These are phyloP conservation scores for Crassisporium funariophilum DNA, from an alignment of 768 basidiomycete genomes.

Conservation along the genomic window DNA sequence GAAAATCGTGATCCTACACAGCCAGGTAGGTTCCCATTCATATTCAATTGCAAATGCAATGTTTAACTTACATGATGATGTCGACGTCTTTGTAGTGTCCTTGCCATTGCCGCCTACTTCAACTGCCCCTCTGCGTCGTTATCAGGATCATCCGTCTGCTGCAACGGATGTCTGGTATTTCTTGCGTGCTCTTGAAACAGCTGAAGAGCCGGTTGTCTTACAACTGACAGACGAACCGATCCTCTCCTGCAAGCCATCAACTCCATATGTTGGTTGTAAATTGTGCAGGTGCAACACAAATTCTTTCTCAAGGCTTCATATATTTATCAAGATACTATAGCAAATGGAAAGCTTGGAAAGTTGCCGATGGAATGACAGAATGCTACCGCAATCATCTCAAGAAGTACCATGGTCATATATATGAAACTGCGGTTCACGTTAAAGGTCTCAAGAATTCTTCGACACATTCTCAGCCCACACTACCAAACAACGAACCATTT, in stretches of 20 bases:
- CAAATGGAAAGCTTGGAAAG: constrained; percentile 19
- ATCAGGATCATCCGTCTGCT: too few relatives aligned
- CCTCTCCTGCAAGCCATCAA: constrained; percentile 8
- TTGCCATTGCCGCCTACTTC: too few relatives aligned
- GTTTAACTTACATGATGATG: too few relatives aligned
- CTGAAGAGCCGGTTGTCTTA: constrained; percentile 1
- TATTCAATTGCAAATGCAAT: too few relatives aligned
- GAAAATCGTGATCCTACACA: too few relatives aligned
- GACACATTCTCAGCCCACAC: background rate
- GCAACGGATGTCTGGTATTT: constrained; percentile 26
- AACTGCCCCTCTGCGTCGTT: too few relatives aligned
- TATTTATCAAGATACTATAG: background rate
- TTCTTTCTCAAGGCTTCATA: too few relatives aligned
- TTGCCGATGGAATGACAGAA: constrained; percentile 19
- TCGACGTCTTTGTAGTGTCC: too few relatives aligned
- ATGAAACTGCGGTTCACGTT: constrained; percentile 6
- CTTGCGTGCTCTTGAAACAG: constrained; percentile 10
- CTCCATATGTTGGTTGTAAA: constrained; percentile 15
- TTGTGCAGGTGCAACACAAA: constrained; percentile 17
- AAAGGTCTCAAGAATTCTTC: constrained; percentile 21
- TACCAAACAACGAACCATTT: constrained; percentile 14
- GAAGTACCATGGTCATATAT: constrained; percentile 17
- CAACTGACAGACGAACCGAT: constrained; percentile 3
- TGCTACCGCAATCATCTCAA: constrained; percentile 26
- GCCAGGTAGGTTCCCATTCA: too few relatives aligned